Evolutionary conservation across 768 basidiomycete genomes (phyloP).

Genomic region (Rhodotorula taiwanensis): DNA sequence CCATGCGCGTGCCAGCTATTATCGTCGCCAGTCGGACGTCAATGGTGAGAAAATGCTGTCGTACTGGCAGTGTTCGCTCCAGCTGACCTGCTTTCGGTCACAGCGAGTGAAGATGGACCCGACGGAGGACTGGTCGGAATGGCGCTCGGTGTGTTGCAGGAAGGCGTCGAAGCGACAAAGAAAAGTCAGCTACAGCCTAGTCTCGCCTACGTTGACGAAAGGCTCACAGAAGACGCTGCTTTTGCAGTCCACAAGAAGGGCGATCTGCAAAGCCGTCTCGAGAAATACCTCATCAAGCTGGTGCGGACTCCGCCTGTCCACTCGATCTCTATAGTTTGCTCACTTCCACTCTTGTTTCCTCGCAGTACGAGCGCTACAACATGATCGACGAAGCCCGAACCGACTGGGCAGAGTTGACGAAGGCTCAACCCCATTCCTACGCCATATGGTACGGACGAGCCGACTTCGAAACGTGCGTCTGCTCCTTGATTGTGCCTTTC

Average conservation of each 20-base stretch:
- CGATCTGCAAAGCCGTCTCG: slow-evolving; percentile 69
- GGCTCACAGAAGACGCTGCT: too few species aligned
- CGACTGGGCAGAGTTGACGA: slow-evolving; percentile 52
- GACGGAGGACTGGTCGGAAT: slow-evolving; percentile 1
- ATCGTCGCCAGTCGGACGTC: slow-evolving; percentile 25
- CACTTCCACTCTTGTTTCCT: not conserved
- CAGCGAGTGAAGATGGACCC: slow-evolving; percentile 6
- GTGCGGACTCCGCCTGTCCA: slow-evolving; percentile 52
- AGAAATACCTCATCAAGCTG: slow-evolving; percentile 69
- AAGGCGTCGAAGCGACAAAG: slow-evolving; percentile 58
- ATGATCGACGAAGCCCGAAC: slow-evolving; percentile 38
- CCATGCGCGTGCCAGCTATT: slow-evolving; percentile 51
- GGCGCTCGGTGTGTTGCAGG: slow-evolving; percentile 52
- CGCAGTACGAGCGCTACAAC: slow-evolving; percentile 39
- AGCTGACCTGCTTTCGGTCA: not conserved
- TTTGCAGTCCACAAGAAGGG: slow-evolving; percentile 57
- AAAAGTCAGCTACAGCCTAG: slow-evolving; percentile 48
- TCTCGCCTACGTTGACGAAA: not conserved
- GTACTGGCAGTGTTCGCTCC: too few species aligned
- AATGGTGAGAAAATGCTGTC: too few species aligned
- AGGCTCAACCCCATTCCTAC: slow-evolving; percentile 64
- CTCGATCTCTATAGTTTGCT: not conserved
- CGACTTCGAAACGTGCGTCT: slow-evolving; percentile 49
- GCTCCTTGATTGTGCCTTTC: not conserved
- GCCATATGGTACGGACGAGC: slow-evolving; percentile 68